Evolutionary conservation across 2,329 filamentous ascomycete species (phyloP), one percentile per base, ranked within the genome.

Genomic region (Aureobasidium sp.): DNA sequence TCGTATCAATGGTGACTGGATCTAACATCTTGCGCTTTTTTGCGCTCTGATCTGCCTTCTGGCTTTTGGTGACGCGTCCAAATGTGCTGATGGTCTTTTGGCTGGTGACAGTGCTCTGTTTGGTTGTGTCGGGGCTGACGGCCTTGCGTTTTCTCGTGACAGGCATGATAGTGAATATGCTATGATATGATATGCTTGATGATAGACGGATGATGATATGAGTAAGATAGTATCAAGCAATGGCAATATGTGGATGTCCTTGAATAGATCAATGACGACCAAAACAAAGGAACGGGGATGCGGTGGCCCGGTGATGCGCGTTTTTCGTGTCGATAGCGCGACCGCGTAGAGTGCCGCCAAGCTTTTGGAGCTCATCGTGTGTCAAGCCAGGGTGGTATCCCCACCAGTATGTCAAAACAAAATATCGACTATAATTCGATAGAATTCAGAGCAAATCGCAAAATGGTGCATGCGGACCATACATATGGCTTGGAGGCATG

Each of bases 101-200:
- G 44, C 20, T 51, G 29, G 51, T 27, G 39, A 39, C 17, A 14
- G 48, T 27, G 41, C 8, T 57, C 36, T 62, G 60, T 62, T 57
- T 62, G 42, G 9, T 22, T 9, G 49, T 14, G 39, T 56, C 60
- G 22, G 51, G 60, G 36, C 60, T 62, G 34, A 31, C 25, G 25
- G 62, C 48, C 56, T 63, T 63, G 55, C 56, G 62, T 49, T 63
- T 63, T 25, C 62, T 63, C 17, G 56, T 59, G 36, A 48, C 42
- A 31, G 62, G 55, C 62, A 63, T 63, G 34, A 56, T 63, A 39
- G 20, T 3, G 55, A 48, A 59, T 63, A 55, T 41, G 31, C 44
- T 56, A 48, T 29, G 45, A 31, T 25, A 42, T 41, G 45, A 52
- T 52, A 48, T 62, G 49, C 31, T 58, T 17, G 41, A 20, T 44